Conservation (phyloP, 83 land plant species). For the Diphasiastrum complanatum region DNA sequence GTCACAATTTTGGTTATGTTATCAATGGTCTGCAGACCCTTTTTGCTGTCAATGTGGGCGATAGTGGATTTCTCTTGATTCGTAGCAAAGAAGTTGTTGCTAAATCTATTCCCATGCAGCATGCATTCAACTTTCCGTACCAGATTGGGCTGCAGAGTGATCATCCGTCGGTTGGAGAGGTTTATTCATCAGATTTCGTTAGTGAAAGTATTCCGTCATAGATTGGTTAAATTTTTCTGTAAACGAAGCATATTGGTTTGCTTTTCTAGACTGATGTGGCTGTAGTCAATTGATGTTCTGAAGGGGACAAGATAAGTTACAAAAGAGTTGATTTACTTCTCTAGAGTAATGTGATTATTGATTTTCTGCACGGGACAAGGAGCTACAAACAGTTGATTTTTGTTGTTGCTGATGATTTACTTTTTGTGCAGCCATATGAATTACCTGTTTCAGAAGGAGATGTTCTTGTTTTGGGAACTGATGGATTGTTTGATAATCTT, state of each 20-base stretch:
- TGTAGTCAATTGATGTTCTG: too few relatives aligned
- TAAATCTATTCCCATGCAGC: slow-evolving; percentile 66
- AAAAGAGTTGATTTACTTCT: too few relatives aligned
- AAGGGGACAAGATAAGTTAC: too few relatives aligned
- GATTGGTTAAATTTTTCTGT: neutral
- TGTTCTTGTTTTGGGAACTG: slow-evolving; percentile 66
- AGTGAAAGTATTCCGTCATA: neutral
- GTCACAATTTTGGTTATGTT: too few relatives aligned
- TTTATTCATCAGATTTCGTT: slow-evolving; percentile 2
- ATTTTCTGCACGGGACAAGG: neutral
- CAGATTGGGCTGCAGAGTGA: slow-evolving; percentile 60
- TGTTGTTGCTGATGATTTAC: neutral
- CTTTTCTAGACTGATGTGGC: neutral
- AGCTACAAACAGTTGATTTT: neutral
- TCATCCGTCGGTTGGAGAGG: slow-evolving; percentile 59
- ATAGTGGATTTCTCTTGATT: slow-evolving; percentile 69
- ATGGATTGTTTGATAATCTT: slow-evolving; percentile 83
- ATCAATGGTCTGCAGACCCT: slow-evolving; percentile 79
- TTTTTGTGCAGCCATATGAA: slow-evolving; percentile 45
- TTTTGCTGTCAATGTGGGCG: slow-evolving; percentile 75
- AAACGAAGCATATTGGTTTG: neutral
- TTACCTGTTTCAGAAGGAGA: slow-evolving; percentile 63
- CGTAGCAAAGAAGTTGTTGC: slow-evolving; percentile 50
- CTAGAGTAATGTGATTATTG: too few relatives aligned
- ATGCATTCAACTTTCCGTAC: slow-evolving; percentile 76